Evolutionary conservation across 768 basidiomycete genomes (phyloP), one percentile per base, ranked within the genome.

Genomic region (Coprinopsis sp.): DNA sequence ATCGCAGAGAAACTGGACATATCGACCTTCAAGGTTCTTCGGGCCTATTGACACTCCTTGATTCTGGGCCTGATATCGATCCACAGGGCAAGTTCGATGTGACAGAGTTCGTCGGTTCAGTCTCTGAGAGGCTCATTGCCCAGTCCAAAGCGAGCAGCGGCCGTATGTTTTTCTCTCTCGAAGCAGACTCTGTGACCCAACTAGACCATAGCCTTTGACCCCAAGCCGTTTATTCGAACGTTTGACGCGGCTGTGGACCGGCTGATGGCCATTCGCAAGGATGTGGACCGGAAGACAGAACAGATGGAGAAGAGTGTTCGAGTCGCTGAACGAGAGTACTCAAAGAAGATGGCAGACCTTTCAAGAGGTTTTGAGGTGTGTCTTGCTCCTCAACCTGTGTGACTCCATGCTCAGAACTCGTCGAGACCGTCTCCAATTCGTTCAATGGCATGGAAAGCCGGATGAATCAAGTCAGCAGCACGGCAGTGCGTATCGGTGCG

Each of bases 331-430:
- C 69, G 92, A 51, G 93, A 96, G 55, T 99, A 98, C 65, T 88
- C 91, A 2, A 90, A 86, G 70, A 89, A 90, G 64, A 88, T 98
- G 78, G 71, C 76, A n/a, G 94, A 97, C 46, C 73, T 98, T 19
- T 92, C 92, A 61, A 82, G 81, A 40, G 91, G 91, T 1, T 98
- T 98, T 56, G 94, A 99, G 73, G 94, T 92, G 58, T 38, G 79
- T 64, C 13, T 11, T 19, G 19, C 11, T 34, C 33, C 13, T 16
- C 18, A 33, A 31, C 16, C 45, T 28, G 47, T 47, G 22, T 3
- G 19, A 23, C 25, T 50, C 12, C 31, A 43, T 43, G 38, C 21
- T 25, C 39, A 21, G 33, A 40, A 27, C 31, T 40, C 54, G 33
- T 33, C 27, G 62, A 98, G 92, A 79, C 82, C 27, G 94, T 96